Base-by-base conservation (phyloP, 768 basidiomycete genomes). In the Tricholomella constricta region DNA sequence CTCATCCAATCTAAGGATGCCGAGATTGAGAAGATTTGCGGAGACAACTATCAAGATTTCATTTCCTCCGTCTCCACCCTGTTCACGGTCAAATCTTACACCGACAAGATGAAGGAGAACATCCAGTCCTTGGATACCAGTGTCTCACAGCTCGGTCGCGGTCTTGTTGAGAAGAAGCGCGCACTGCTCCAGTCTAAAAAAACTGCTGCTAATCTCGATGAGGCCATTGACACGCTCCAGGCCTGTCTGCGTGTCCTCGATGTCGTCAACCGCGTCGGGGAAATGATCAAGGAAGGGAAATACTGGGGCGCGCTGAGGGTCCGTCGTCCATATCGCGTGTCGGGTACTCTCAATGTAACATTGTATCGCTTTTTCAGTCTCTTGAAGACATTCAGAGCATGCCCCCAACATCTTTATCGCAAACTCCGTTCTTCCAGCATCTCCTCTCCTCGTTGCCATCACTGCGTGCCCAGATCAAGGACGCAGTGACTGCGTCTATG, bases 261-360 rank as follows among this genome's bases (percentile, higher is more conserved):
- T 66, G 86, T 97, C 54, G 88, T 97, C 12, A 83, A 94, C 69
- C 85, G 94, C 38, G 93, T 98, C 45, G 86, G 91, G 29, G 85
- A 92, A 67, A 94, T 98, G 87, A 89, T 99, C 62, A 82, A 83
- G 62, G 87, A 94, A 62, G 90, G 91, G 48, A 94, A 89, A 75
- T 98, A 94, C 72, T 98, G 94, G 91, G 95, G 94, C 66, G 97
- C 97, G 40, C 69, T 98, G 67, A 79, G 96, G 76, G 94, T 97
- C 69, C 69, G 93, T 79, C 65, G 51, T 72, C 62, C 64, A 61
- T 65, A 65, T 65, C 66, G 67, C 59, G 52, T 63, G 63, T 69
- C 61, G 56, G 53, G 56, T 65, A 64, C 58, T 36, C 66, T 67
- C 62, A 65, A 70, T 69, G 49, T 61, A 70, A 62, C 63, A 59